phyloP scores from a whole-genome alignment of 805 yeast species.

The Clavispora phyllophila region DNA sequence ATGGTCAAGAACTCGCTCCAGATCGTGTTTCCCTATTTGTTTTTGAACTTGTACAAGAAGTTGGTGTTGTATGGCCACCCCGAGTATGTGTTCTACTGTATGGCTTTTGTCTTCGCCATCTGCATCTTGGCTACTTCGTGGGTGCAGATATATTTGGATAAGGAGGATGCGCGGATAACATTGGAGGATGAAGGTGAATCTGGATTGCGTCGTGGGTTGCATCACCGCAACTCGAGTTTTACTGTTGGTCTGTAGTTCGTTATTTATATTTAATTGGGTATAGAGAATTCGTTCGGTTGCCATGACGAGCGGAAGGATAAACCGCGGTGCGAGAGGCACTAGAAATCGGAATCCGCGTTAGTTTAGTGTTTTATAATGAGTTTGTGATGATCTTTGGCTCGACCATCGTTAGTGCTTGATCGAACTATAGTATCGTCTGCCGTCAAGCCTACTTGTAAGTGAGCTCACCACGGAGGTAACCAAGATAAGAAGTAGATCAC shows the following conservation, averaged over 20 bases:
- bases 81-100: conserved; percentile 26
- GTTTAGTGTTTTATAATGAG: too few relatives aligned
- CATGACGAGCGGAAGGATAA: too few relatives aligned
- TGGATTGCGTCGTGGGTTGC: too few relatives aligned
- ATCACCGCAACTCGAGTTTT: background rate
- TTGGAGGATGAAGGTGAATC: background rate
- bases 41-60: conserved; percentile 41
- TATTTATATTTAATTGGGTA: background rate
- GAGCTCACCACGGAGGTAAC: too few relatives aligned
- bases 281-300: background rate
- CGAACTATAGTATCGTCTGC: too few relatives aligned
- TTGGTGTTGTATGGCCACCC: conserved; percentile 21
- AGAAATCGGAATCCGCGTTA: too few relatives aligned
- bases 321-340: too few relatives aligned
- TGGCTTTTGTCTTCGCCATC: conserved; percentile 7
- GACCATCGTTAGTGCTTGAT: too few relatives aligned
- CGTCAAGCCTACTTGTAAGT: too few relatives aligned
- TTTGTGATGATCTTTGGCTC: too few relatives aligned
- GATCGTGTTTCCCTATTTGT: conserved; percentile 45
- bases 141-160: conserved; percentile 7
- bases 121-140: conserved; percentile 1
- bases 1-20: conserved; percentile 47
- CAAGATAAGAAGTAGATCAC: too few relatives aligned
- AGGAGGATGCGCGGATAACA: conserved; percentile 6
- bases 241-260: too few relatives aligned